Evolutionary conservation across 1,139 yeast species (phyloP).

Genomic region (Hyphopichia pseudoburtonii): DNA sequence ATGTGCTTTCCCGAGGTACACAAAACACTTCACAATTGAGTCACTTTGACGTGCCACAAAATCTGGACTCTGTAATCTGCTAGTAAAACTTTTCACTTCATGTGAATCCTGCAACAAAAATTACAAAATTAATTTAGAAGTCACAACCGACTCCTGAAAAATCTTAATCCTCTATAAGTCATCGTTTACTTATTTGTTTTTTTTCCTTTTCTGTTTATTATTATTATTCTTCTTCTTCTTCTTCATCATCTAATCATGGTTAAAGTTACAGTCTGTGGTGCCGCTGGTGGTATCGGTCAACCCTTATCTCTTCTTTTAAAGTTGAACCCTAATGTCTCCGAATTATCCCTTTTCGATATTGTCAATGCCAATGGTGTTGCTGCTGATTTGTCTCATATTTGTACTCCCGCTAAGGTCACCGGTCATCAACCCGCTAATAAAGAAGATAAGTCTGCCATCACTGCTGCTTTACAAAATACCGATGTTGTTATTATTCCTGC

Average conservation of each 20-base stretch:
- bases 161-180: too few species aligned
- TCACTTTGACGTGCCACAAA: too few species aligned
- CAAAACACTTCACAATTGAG: too few species aligned
- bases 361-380: conserved; percentile 72
- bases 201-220: not conserved
- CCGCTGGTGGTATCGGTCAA: conserved; percentile 82
- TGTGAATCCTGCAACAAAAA: too few species aligned
- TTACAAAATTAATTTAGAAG: too few species aligned
- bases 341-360: conserved; percentile 63
- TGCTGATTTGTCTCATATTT: conserved; percentile 71
- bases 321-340: conserved; percentile 52
- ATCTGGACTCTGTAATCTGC: too few species aligned
- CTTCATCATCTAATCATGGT: conserved; percentile 34
- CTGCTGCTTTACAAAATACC: conserved; percentile 51
- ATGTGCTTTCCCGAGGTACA: too few species aligned
- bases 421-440: conserved; percentile 56
- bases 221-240: conserved; percentile 1
- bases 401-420: conserved; percentile 54
- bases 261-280: conserved; percentile 74
- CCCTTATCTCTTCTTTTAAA: conserved; percentile 68
- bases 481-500: conserved; percentile 74
- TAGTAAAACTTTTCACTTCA: too few species aligned
- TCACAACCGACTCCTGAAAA: too few species aligned
- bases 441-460: conserved; percentile 49
- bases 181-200: not conserved